Percentiles rank a stretch among this genome's conserved stretches.
These are phyloP conservation scores for Chalaropsis thielavioides DNA, from an alignment of 2,329 filamentous ascomycete species.

Conservation along the genomic window DNA sequence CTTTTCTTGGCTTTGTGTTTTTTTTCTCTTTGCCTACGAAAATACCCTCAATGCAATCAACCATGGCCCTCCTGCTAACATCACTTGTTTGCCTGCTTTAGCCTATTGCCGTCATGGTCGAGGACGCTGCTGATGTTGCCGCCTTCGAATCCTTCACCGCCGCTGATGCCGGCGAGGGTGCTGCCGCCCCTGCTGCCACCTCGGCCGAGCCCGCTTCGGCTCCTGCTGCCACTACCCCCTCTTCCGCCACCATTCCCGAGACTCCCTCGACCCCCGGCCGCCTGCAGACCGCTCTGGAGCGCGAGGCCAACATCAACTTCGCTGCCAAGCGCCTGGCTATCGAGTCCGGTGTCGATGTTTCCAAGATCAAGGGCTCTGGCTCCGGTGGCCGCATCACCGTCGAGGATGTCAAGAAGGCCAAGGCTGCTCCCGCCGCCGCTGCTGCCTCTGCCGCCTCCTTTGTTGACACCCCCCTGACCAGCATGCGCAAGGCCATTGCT, in stretches of 20 bases:
- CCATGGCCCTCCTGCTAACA: neutral
- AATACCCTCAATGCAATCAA: neutral
- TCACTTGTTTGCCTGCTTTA: constrained; percentile 31
- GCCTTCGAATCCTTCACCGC: constrained; percentile 81
- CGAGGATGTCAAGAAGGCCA: constrained; percentile 81
- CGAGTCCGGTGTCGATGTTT: constrained; percentile 68
- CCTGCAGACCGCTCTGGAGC: constrained; percentile 71
- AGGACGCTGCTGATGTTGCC: constrained; percentile 74
- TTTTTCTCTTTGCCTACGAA: too few relatives aligned
- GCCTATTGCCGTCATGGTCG: constrained; percentile 92
- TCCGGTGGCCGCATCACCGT: constrained; percentile 77
- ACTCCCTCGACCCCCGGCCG: constrained; percentile 62
- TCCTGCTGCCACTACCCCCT: constrained; percentile 24
- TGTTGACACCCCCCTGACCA: constrained; percentile 69
- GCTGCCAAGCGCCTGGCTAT: constrained; percentile 69
- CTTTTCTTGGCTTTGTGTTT: too few relatives aligned
- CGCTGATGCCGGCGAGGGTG: constrained; percentile 78
- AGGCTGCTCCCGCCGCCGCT: constrained; percentile 40
- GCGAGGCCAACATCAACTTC: constrained; percentile 57
- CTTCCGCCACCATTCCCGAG: constrained; percentile 32
- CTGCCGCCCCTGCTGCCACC: constrained; percentile 46
- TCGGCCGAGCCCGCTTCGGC: constrained; percentile 43
- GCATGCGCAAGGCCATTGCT: constrained; percentile 98
- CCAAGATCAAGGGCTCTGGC: constrained; percentile 72
- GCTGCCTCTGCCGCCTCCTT: constrained; percentile 50